Percentiles rank a stretch among this genome's conserved stretches.
Conservation (phyloP, 805 yeast genomes). For the Cyberlindnera saturnus region DNA sequence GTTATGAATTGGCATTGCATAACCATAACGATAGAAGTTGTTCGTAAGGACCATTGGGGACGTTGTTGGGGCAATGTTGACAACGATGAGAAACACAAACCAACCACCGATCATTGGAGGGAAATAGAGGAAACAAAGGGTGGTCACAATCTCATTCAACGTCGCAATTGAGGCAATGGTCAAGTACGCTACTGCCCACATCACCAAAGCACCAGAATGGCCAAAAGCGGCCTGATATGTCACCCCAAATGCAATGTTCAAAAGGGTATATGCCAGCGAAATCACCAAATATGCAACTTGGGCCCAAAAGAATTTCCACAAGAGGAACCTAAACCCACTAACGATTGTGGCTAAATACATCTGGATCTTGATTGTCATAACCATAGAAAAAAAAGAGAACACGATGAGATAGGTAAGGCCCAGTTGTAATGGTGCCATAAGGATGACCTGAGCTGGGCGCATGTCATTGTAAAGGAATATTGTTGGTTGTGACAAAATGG, state of each 20-base stretch:
- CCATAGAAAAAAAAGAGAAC: conserved; percentile 64
- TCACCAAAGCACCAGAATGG: conserved; percentile 60
- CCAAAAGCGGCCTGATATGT: conserved; percentile 53
- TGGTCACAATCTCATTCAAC: conserved; percentile 56
- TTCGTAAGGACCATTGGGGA: conserved; percentile 54
- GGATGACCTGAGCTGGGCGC: conserved; percentile 41
- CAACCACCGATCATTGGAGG: conserved; percentile 71
- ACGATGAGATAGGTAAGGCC: conserved; percentile 68
- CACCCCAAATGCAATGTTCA: conserved; percentile 63
- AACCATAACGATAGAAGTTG: conserved; percentile 52
- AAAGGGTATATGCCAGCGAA: conserved; percentile 50
- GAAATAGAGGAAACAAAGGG: conserved; percentile 40
- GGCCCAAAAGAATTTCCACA: conserved; percentile 35
- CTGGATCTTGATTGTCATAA: conserved; percentile 44
- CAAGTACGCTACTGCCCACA: conserved; percentile 61
- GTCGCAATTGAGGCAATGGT: conserved; percentile 72
- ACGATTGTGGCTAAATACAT: conserved; percentile 33
- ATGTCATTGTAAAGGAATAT: conserved; percentile 32
- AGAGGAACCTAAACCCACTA: conserved; percentile 36
- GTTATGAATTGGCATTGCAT: conserved; percentile 64
- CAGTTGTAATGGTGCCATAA: conserved; percentile 62
- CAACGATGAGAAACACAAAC: conserved; percentile 60
- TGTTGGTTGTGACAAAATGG: conserved; percentile 7
- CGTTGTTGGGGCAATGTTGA: conserved; percentile 61
- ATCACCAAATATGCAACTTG: conserved; percentile 48